phyloP scores from a whole-genome alignment of 345 rosid species.

The Rhizophora mangle region DNA sequence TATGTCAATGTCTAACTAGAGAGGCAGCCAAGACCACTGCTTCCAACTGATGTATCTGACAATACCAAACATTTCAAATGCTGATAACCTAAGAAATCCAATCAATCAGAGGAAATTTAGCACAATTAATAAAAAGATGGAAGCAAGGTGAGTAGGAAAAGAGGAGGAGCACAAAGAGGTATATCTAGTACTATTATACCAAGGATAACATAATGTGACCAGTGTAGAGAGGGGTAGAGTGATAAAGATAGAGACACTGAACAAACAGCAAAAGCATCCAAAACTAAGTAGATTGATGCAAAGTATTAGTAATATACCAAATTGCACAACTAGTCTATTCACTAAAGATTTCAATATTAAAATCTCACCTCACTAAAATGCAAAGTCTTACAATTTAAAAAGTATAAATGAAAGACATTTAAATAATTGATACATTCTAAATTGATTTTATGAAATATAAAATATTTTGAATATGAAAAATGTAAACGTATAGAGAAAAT shows the following conservation, averaged over 20 bases:
- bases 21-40: constrained; percentile 13
- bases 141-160: neutral
- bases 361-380: no score
- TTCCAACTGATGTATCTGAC: constrained; percentile 79
- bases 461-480: neutral
- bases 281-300: neutral
- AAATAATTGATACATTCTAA: no score
- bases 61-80: constrained; percentile 71
- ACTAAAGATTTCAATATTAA: no score
- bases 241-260: no score
- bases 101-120: neutral
- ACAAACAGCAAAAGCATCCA: neutral
- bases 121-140: neutral
- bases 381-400: no score
- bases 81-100: constrained; percentile 48
- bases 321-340: no score
- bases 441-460: no score
- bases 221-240: no score
- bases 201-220: no score
- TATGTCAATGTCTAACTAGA: no score
- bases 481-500: neutral
- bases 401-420: no score
- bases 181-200: neutral
- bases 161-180: neutral
- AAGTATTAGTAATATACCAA: neutral